These are phyloP conservation scores for Nepenthes alata DNA, from an alignment of 179 eudicot species.

Conservation along the genomic window DNA sequence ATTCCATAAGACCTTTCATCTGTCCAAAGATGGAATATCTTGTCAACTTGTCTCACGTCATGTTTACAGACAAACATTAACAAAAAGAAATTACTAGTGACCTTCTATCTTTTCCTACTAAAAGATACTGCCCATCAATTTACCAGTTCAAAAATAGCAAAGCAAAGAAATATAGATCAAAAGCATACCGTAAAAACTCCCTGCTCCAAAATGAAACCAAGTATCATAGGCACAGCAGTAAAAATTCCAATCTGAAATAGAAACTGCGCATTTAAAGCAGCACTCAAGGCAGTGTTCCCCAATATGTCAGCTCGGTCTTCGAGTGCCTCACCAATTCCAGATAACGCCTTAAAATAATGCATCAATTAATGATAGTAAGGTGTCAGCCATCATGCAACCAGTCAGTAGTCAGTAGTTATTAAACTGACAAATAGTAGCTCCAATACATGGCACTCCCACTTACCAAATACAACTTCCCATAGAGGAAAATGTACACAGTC, in stretches of 20 bases:
- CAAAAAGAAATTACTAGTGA: too few species aligned
- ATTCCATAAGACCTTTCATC: too few species aligned
- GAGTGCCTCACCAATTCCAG: conserved; percentile 79
- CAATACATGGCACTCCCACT: conserved; percentile 11
- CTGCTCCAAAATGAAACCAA: conserved; percentile 85
- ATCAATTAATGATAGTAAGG: neutral
- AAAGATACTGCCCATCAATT: too few species aligned
- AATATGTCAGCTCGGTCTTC: conserved; percentile 45
- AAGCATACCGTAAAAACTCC: conserved; percentile 75
- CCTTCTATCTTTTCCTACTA: too few species aligned
- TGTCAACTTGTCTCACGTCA: too few species aligned
- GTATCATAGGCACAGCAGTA: conserved; percentile 91
- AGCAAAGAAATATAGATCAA: neutral
- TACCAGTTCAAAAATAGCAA: neutral
- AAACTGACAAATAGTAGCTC: neutral
- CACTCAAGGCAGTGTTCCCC: conserved; percentile 61
- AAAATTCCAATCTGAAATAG: conserved; percentile 91
- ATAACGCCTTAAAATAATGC: conserved; percentile 48
- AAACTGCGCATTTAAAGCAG: conserved; percentile 91
- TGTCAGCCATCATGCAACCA: neutral
- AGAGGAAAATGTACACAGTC: conserved; percentile 80
- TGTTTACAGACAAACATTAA: too few species aligned
- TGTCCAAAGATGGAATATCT: too few species aligned
- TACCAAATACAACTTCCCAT: conserved; percentile 92
- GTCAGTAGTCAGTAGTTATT: neutral